Evolutionary conservation across 73 alveolate species (phyloP), one percentile per base, ranked within the genome.

Genomic region (Paramecium sonneborni): DNA sequence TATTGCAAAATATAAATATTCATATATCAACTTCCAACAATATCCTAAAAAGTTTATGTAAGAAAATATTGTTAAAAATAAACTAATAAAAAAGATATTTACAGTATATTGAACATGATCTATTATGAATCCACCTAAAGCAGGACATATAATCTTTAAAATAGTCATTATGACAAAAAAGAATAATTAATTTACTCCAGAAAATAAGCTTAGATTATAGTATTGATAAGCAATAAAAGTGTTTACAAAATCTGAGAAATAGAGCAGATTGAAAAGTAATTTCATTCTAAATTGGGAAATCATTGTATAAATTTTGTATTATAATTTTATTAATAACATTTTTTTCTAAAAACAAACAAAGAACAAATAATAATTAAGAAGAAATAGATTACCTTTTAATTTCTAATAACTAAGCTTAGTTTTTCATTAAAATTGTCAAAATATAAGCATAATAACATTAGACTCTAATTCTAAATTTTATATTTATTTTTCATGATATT

Each of bases 1-100:
- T 11, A 79, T 79, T 12, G 90, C 90, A 79, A 79, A 79, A 43
- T 41, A 79, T 79, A 79, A 10, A 18, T 41, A 79, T 2, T 79
- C 86, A 2, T 72, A 24, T n/a, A 38, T 18, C 35, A 11, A 58
- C 0, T 18, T 32, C 14, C 11, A 72, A n/a, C 32, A n/a, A 37
- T 72, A 14, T 35, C 62, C 86, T 35, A 72, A 5, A 38, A 32
- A 72, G 11, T 72, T 32, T 14, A 72, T 35, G 32, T 72, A 72
- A 1, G 86, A 72, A 14, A 72, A 34, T 5, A 72, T 72, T 34
- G 86, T 35, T 37, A 72, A 35, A 21, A 18, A 72, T 72, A 32
- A 38, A n/a, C 58, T 62, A 3, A 72, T 72, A 12, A 72, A 37
- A 11, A 72, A 20, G 12, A 72, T 11, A 10, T 72, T 72, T 5